These are phyloP conservation scores for Leishmania guyanensis DNA, from an alignment of 208 protist genomes.

Conservation along the genomic window DNA sequence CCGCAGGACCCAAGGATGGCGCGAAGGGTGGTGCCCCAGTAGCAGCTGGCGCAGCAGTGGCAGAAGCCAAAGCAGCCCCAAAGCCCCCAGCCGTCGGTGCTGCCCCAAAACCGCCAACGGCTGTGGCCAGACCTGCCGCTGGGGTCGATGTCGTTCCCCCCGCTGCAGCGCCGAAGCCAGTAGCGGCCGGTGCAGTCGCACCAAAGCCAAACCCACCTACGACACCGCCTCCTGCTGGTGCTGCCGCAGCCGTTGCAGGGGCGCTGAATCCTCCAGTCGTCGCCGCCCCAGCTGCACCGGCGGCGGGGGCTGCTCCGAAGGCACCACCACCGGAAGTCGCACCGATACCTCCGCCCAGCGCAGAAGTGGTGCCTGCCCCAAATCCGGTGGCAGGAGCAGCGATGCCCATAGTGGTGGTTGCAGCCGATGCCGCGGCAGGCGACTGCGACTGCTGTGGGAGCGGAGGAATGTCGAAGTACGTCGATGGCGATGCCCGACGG, in stretches of 20 bases:
- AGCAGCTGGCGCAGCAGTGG: constrained; percentile 18
- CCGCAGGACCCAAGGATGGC: constrained; percentile 21
- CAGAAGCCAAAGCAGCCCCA: constrained; percentile 12
- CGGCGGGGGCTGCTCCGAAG: constrained; percentile 22
- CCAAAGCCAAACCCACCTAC: constrained; percentile 13
- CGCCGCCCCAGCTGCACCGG: constrained; percentile 36
- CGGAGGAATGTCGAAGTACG: constrained; percentile 38
- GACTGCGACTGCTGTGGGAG: constrained; percentile 21
- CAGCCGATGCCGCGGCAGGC: constrained; percentile 1
- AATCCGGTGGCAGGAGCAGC: constrained; percentile 4
- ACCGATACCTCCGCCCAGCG: constrained; percentile 15
- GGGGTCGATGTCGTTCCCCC: constrained; percentile 8
- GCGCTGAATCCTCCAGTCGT: constrained; percentile 25
- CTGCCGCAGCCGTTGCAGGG: constrained; percentile 15
- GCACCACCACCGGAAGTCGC: constrained; percentile 5
- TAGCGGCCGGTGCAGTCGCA: constrained; percentile 4
- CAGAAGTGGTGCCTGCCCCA: constrained; percentile 4
- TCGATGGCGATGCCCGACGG: constrained; percentile 22
- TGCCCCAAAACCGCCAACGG: constrained; percentile 18
- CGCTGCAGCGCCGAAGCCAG: constrained; percentile 18
- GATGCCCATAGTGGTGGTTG: neutral
- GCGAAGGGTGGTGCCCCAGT: constrained; percentile 15
- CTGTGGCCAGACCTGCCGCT: constrained; percentile 18
- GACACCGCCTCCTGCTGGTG: constrained; percentile 6
- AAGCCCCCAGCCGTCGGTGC: constrained; percentile 12